Conservation (phyloP, 176 grass and related monocot species). For the Tillandsia fasciculata region DNA sequence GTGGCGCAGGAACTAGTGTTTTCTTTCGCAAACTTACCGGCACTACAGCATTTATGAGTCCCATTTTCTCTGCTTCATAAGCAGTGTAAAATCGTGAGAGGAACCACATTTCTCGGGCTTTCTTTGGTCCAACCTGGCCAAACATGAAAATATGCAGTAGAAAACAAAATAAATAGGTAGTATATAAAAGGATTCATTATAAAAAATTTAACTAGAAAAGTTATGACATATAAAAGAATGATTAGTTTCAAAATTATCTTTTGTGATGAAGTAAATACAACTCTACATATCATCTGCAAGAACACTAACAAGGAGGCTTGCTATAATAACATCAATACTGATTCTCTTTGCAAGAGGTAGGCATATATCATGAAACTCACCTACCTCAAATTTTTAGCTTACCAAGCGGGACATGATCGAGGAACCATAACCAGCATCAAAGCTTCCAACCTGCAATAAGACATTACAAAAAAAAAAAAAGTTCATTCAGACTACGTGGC, state of each 20-base stretch:
- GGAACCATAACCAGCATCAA: conserved; percentile 95
- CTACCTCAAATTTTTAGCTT: conserved; percentile 21
- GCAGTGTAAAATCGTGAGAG: conserved; percentile 73
- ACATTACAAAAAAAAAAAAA: conserved; percentile 4
- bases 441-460: conserved; percentile 65
- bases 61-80: conserved; percentile 82
- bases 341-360: not conserved
- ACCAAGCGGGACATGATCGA: conserved; percentile 92
- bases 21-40: conserved; percentile 44
- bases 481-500: not conserved
- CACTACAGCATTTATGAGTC: conserved; percentile 78
- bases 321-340: not conserved
- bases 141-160: not conserved
- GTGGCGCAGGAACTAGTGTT: not conserved
- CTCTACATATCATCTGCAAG: not conserved
- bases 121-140: conserved; percentile 70
- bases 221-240: not conserved
- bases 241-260: not conserved
- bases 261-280: not conserved
- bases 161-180: not conserved
- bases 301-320: not conserved
- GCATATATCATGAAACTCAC: not conserved
- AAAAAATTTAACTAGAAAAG: not conserved
- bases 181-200: not conserved
- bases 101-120: conserved; percentile 88